A percentile compares a stretch with the other conserved stretches of the same genome.
Conservation (phyloP, 2,329 filamentous ascomycete species). For the Verticillium klebahnii region DNA sequence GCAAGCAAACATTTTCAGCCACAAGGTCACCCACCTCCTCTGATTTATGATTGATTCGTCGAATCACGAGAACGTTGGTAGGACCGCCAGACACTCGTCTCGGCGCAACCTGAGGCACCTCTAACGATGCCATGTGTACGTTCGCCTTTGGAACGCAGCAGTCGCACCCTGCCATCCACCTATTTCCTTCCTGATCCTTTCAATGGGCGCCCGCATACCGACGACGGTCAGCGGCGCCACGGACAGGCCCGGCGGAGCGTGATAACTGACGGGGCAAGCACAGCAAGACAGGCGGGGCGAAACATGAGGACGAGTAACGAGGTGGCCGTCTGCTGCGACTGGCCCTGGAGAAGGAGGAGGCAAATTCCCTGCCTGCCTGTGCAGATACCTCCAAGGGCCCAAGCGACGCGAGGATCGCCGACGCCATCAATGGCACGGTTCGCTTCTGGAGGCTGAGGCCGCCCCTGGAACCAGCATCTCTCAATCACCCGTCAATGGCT, state of each 20-base stretch:
- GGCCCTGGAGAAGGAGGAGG: not conserved
- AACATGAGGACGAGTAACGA: not conserved
- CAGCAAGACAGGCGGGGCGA: not conserved
- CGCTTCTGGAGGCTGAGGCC: not conserved
- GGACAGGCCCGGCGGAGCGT: not conserved
- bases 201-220: not conserved
- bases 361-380: not conserved
- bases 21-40: not conserved
- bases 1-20: not conserved
- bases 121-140: not conserved
- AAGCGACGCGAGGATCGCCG: not conserved
- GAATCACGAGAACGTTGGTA: not conserved
- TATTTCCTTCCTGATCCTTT: not conserved
- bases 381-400: not conserved
- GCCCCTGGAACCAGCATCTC: not conserved
- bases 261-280: not conserved
- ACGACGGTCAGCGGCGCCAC: not conserved
- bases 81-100: not conserved
- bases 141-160: not conserved
- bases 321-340: not conserved
- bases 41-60: not conserved
- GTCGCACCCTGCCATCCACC: not conserved
- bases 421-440: not conserved
- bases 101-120: not conserved
- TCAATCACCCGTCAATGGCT: not conserved